Percentiles rank a stretch among this genome's conserved stretches.
Evolutionary conservation across 306 rosid species (phyloP).

Genomic region (Carpinus fangiana): DNA sequence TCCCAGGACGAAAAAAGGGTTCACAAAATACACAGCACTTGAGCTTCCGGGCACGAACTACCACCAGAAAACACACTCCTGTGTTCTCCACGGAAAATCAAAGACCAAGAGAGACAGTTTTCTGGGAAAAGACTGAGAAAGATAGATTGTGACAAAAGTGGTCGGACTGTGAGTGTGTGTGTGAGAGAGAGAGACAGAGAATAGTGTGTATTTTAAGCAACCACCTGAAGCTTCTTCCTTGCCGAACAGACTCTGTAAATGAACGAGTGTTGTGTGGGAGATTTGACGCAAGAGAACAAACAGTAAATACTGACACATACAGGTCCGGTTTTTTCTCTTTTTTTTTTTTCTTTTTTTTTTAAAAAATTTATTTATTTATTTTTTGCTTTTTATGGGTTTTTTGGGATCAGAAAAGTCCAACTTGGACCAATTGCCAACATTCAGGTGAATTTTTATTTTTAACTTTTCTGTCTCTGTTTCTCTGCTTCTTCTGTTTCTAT

Average conservation of each 20-base stretch:
- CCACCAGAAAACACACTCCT: background rate
- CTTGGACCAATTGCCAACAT: slow-evolving; percentile 19
- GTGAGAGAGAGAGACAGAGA: background rate
- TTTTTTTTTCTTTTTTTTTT: background rate
- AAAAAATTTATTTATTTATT: too few species aligned
- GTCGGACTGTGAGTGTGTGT: slow-evolving; percentile 19
- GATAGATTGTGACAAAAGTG: background rate
- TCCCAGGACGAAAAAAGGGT: too few species aligned
- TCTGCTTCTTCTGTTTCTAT: too few species aligned
- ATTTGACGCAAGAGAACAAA: slow-evolving; percentile 35
- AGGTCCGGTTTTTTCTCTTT: background rate
- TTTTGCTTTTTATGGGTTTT: background rate
- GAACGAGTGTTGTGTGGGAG: slow-evolving; percentile 27
- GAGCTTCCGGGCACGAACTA: background rate
- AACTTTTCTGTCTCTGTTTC: background rate
- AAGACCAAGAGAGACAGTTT: background rate
- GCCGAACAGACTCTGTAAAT: slow-evolving; percentile 59
- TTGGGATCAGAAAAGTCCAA: slow-evolving; percentile 26
- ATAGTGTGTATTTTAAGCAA: slow-evolving; percentile 6
- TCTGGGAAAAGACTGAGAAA: background rate
- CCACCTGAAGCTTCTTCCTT: slow-evolving; percentile 36
- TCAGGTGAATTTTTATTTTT: slow-evolving; percentile 28
- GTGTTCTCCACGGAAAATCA: background rate
- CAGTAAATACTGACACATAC: background rate
- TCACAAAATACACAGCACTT: too few species aligned